Conservation (phyloP, 2,329 filamentous ascomycete genomes). For the Penicillium freii region DNA sequence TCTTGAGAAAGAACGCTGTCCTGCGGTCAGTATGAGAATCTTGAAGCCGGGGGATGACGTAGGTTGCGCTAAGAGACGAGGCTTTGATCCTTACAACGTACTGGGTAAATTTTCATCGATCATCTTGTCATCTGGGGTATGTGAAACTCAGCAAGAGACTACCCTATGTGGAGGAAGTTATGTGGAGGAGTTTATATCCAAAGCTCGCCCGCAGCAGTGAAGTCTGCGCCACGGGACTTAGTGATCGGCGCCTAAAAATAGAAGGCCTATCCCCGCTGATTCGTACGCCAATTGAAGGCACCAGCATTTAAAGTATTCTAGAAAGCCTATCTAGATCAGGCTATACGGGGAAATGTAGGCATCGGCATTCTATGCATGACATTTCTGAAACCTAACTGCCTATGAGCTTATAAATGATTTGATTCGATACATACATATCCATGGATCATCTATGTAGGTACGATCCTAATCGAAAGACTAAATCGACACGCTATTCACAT, state of each 20-base stretch:
- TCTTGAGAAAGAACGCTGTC: conserved; percentile 60
- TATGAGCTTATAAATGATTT: neutral
- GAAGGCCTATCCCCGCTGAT: conserved; percentile 6
- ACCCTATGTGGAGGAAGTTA: neutral
- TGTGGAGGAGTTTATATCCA: conserved; percentile 11
- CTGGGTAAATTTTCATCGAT: conserved; percentile 91
- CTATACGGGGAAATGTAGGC: neutral
- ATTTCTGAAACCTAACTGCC: neutral
- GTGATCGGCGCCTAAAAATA: conserved; percentile 29
- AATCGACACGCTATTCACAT: too few relatives aligned
- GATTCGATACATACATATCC: too few relatives aligned
- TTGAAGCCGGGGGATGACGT: conserved; percentile 17
- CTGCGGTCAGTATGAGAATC: conserved; percentile 12
- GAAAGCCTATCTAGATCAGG: neutral
- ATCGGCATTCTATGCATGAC: neutral
- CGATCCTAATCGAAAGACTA: too few relatives aligned
- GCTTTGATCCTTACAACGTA: conserved; percentile 47
- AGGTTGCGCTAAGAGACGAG: neutral
- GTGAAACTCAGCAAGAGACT: neutral
- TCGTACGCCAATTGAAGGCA: conserved; percentile 3
- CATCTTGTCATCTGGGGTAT: conserved; percentile 53
- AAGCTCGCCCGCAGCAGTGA: neutral
- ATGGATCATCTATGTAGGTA: too few relatives aligned
- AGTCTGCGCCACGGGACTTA: conserved; percentile 19
- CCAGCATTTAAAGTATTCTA: neutral